These are phyloP conservation scores for Penicillium aurantiogriseum DNA, from an alignment of 2,329 filamentous ascomycete species.

Conservation along the genomic window DNA sequence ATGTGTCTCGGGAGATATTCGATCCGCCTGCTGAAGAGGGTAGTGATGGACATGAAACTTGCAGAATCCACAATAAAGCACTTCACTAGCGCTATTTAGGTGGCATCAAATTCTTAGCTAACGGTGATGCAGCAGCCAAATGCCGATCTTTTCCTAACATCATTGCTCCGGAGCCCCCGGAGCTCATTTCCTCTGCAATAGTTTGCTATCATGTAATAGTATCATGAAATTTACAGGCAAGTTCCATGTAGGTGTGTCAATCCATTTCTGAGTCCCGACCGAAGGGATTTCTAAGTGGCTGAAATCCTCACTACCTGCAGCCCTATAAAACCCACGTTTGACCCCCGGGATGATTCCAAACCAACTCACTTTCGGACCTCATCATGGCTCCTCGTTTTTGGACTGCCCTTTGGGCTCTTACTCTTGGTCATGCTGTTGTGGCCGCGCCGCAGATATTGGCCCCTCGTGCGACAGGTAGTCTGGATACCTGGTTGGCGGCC, in stretches of 20 bases:
- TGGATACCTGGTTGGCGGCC: slow-evolving; percentile 30
- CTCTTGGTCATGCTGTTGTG: slow-evolving; percentile 19
- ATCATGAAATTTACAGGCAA: background rate
- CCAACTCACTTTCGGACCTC: background rate
- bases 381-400: slow-evolving; percentile 21
- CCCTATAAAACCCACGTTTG: slow-evolving; percentile 13
- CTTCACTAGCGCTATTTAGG: background rate
- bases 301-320: background rate
- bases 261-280: background rate
- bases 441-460: slow-evolving; percentile 16
- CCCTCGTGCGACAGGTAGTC: slow-evolving; percentile 17
- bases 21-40: background rate
- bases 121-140: background rate
- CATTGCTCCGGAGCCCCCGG: background rate
- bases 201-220: background rate
- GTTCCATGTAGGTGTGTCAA: background rate
- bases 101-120: background rate
- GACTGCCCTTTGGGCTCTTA: slow-evolving; percentile 22
- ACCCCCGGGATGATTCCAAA: background rate
- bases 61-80: background rate
- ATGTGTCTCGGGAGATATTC: slow-evolving; percentile 5
- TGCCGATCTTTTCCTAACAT: slow-evolving; percentile 7
- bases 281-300: background rate
- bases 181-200: background rate
- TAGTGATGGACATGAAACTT: background rate